Conservation (phyloP, 345 rosid species). For the Sisymbrium irio region DNA sequence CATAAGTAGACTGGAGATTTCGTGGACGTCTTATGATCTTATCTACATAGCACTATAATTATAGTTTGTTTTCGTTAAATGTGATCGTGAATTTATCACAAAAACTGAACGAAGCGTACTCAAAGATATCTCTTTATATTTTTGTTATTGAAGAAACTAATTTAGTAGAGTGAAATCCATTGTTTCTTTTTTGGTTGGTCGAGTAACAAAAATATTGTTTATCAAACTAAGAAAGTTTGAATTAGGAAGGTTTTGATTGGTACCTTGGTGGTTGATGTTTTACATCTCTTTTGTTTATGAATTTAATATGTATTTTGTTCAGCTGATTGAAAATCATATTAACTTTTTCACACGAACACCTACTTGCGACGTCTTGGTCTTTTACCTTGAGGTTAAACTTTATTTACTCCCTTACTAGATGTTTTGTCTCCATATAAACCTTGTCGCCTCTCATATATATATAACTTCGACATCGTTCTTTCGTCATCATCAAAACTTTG, state of each 20-base stretch:
- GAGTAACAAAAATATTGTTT: neutral
- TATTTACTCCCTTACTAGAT: neutral
- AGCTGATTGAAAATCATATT: neutral
- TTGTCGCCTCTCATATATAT: neutral
- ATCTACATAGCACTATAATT: neutral
- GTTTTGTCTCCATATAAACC: neutral
- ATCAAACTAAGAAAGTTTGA: neutral
- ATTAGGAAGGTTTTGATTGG: neutral
- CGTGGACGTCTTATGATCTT: slow-evolving; percentile 23
- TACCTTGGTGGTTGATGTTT: slow-evolving; percentile 16
- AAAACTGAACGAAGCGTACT: slow-evolving; percentile 10
- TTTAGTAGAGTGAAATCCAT: neutral
- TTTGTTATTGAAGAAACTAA: neutral
- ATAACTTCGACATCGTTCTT: neutral
- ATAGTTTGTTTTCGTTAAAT: neutral
- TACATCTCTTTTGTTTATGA: neutral
- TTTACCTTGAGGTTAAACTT: neutral
- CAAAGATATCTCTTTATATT: neutral
- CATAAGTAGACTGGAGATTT: slow-evolving; percentile 14
- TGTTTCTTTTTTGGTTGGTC: neutral
- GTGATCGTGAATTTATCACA: neutral
- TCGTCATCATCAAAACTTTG: neutral
- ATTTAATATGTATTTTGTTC: neutral
- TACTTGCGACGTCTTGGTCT: neutral
- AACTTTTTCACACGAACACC: neutral